Base-by-base conservation (phyloP, 176 grass and related monocot genomes). In the Aegilops bicornis region DNA sequence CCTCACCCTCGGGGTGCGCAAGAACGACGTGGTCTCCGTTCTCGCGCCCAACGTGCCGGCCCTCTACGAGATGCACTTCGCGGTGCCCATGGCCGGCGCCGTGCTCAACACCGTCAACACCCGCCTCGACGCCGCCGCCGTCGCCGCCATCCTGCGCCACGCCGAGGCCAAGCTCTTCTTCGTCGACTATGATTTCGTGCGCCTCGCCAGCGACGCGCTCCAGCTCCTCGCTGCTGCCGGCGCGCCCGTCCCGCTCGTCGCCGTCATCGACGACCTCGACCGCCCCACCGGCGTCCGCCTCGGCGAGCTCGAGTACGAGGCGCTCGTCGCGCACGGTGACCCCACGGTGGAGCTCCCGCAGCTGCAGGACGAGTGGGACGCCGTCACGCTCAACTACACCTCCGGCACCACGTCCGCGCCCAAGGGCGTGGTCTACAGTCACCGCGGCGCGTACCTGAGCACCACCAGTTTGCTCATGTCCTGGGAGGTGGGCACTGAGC, bases 81-180 rank as follows among this genome's bases (percentile, higher is more conserved):
- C 85, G 4, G 93, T 92, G 50, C 93, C 93, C 36, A 95, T 95
- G 93, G 90, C 90, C 40, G 93, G 93, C 16, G 90, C 93, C 8
- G 90, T 95, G 7, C 90, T 95, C 24, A 95, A 95, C 90, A 78
- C 93, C 50, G 81, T 95, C 87, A 95, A 95, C 90, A 95, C 87
- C 23, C 90, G 93, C 24, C 93, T 95, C 56, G 93, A 95, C 64
- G 90, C 93, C 35, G n/a, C 5, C 58, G 91, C 84, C 11, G 86
- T 95, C 31, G 88, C 93, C 3, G 82, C 85, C 22, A 92, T 95
- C 77, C 90, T 95, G 2, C 84, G 78, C 45, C 93, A 95, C 88
- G 67, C 90, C 3, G 88, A 77, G 37, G 82, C 93, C 13, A 95
- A 89, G 88, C 48, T 95, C 16, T 76, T 95, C 63, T 95, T 95